phyloP scores from a whole-genome alignment of 2,329 filamentous ascomycete species.

The Annulohypoxylon truncatum region DNA sequence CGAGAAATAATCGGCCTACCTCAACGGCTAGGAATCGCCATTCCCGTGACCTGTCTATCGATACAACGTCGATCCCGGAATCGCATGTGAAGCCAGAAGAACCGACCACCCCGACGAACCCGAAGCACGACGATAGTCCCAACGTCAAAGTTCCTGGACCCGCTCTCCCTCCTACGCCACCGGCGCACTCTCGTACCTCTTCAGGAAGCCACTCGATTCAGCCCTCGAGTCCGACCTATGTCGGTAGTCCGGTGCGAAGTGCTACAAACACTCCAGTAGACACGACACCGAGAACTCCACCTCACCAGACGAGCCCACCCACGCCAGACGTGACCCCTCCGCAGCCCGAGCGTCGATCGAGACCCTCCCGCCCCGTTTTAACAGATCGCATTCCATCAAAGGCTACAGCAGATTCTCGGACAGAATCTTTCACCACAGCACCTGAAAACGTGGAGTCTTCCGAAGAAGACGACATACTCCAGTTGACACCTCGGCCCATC shows the following conservation, averaged over 20 bases:
- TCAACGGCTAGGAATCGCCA: slow-evolving; percentile 26
- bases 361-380: slow-evolving; percentile 59
- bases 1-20: slow-evolving; percentile 45
- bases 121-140: slow-evolving; percentile 58
- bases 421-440: slow-evolving; percentile 79
- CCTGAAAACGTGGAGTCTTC: slow-evolving; percentile 72
- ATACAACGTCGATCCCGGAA: slow-evolving; percentile 44
- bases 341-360: slow-evolving; percentile 59
- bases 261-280: slow-evolving; percentile 54
- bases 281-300: slow-evolving; percentile 66
- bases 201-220: slow-evolving; percentile 62
- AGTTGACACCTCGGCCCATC: slow-evolving; percentile 55
- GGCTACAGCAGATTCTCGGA: slow-evolving; percentile 68
- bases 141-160: slow-evolving; percentile 57
- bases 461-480: slow-evolving; percentile 62
- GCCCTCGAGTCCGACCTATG: slow-evolving; percentile 56
- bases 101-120: slow-evolving; percentile 52
- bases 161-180: slow-evolving; percentile 71
- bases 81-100: slow-evolving; percentile 48
- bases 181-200: slow-evolving; percentile 68
- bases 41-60: slow-evolving; percentile 46
- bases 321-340: slow-evolving; percentile 83
- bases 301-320: slow-evolving; percentile 74
- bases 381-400: slow-evolving; percentile 64
- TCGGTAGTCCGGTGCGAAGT: slow-evolving; percentile 54